Percentiles rank a stretch among this genome's conserved stretches.
Conservation (phyloP, 2,329 filamentous ascomycete genomes). For the Diaporthe helianthi region DNA sequence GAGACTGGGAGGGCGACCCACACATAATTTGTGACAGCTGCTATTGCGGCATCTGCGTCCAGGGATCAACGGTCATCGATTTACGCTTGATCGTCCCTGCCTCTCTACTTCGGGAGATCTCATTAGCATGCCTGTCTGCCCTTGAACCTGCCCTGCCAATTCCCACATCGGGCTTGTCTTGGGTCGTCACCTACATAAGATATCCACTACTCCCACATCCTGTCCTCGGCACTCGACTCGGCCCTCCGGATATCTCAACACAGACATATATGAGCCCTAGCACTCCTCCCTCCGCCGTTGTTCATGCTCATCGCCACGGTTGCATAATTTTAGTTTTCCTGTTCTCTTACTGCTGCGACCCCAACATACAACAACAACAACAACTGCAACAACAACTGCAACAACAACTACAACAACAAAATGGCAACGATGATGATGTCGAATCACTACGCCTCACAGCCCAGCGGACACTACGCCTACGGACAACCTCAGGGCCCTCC, state of each 20-base stretch:
- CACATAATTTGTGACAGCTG: conserved; percentile 63
- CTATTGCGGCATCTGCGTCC: conserved; percentile 48
- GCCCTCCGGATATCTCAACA: conserved; percentile 37
- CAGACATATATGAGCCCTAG: conserved; percentile 39
- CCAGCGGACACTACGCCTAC: conserved; percentile 58
- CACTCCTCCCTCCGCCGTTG: neutral
- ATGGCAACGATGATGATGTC: conserved; percentile 55
- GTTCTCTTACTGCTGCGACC: conserved; percentile 8
- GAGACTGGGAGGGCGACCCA: conserved; percentile 50
- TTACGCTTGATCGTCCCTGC: conserved; percentile 59
- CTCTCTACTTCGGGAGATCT: conserved; percentile 41
- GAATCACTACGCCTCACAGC: conserved; percentile 54
- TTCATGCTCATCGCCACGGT: conserved; percentile 18
- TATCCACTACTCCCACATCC: conserved; percentile 48
- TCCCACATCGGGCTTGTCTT: conserved; percentile 35
- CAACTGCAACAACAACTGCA: too few species aligned
- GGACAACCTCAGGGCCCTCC: conserved; percentile 68
- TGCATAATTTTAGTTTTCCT: conserved; percentile 25
- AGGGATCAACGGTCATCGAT: conserved; percentile 56
- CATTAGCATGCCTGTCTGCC: conserved; percentile 41
- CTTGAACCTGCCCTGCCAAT: conserved; percentile 28
- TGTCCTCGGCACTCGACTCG: conserved; percentile 33
- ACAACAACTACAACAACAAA: conserved; percentile 39
- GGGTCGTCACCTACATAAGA: conserved; percentile 49
- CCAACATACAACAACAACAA: conserved; percentile 39